A percentile compares a stretch with the other conserved stretches of the same genome.
These are phyloP conservation scores for Lentinus brumalis DNA, from an alignment of 768 basidiomycete genomes.

Conservation along the genomic window DNA sequence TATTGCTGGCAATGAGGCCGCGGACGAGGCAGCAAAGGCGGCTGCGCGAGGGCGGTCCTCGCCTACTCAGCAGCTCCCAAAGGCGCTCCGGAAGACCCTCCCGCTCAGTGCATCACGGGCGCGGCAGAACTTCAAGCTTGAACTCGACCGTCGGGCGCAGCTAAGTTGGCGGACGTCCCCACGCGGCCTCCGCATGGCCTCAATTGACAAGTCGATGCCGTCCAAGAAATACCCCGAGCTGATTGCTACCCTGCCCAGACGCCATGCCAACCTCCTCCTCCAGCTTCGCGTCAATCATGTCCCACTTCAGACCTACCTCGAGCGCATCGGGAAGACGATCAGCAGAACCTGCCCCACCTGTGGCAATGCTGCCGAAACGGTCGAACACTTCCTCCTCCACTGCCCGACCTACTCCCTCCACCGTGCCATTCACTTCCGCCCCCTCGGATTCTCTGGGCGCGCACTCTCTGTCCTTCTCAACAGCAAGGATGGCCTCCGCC, in stretches of 20 bases:
- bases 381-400: slow-evolving; percentile 23
- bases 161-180: background rate
- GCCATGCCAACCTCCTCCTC: slow-evolving; percentile 21
- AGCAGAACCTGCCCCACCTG: slow-evolving; percentile 18
- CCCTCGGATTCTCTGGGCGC: background rate
- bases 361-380: slow-evolving; percentile 9
- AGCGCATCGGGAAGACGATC: slow-evolving; percentile 16
- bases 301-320: slow-evolving; percentile 32
- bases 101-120: slow-evolving; percentile 5
- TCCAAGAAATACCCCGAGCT: slow-evolving; percentile 2
- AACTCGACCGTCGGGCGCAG: background rate
- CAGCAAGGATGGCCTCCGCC: background rate
- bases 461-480: slow-evolving; percentile 9
- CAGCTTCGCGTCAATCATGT: slow-evolving; percentile 37
- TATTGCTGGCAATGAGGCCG: slow-evolving; percentile 17
- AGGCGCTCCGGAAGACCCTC: slow-evolving; percentile 7
- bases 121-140: background rate
- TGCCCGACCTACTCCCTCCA: slow-evolving; percentile 14
- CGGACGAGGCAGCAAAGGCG: slow-evolving; percentile 16
- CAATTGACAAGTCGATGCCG: background rate
- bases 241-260: background rate
- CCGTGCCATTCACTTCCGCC: background rate
- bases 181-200: background rate
- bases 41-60: slow-evolving; percentile 9
- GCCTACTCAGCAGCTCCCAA: slow-evolving; percentile 1